These are phyloP conservation scores for Penicillium fuscoglaucum DNA, from an alignment of 2,329 filamentous ascomycete genomes.

Conservation along the genomic window DNA sequence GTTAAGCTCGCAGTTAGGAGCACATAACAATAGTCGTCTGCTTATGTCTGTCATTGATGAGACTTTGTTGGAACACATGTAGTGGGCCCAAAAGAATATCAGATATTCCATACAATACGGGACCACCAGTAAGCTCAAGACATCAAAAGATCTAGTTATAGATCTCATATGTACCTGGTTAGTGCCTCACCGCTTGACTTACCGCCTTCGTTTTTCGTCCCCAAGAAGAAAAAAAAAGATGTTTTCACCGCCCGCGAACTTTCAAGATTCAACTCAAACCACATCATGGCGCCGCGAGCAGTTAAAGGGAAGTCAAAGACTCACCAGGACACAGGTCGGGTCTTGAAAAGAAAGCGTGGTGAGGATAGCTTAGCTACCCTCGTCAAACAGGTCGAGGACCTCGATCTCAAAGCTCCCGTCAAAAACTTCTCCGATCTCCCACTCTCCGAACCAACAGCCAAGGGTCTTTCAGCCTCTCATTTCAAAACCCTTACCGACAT, in stretches of 20 bases:
- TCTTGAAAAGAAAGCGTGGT: constrained; percentile 49
- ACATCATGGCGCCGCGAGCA: constrained; percentile 37
- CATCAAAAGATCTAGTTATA: not conserved
- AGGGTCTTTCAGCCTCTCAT: constrained; percentile 80
- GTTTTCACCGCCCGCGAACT: constrained; percentile 10
- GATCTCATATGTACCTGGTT: not conserved
- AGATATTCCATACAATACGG: not conserved
- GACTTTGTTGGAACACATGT: too few species aligned
- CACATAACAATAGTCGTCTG: not conserved
- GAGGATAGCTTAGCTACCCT: constrained; percentile 47
- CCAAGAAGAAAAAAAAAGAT: constrained; percentile 21
- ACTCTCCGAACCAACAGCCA: constrained; percentile 75
- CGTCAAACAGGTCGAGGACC: constrained; percentile 45
- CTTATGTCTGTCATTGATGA: not conserved
- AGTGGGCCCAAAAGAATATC: not conserved
- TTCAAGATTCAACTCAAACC: constrained; percentile 10
- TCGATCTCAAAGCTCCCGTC: constrained; percentile 51
- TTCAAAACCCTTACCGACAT: constrained; percentile 91
- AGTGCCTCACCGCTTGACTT: constrained; percentile 2
- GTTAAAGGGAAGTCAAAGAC: constrained; percentile 31
- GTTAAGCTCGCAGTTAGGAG: not conserved
- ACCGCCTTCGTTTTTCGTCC: constrained; percentile 6
- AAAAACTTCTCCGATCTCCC: constrained; percentile 81
- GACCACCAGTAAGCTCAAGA: not conserved
- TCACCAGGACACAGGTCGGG: constrained; percentile 28